Evolutionary conservation across 345 rosid genomes (phyloP), one percentile per base, ranked within the genome.

Genomic region (Euclidium syriacum): DNA sequence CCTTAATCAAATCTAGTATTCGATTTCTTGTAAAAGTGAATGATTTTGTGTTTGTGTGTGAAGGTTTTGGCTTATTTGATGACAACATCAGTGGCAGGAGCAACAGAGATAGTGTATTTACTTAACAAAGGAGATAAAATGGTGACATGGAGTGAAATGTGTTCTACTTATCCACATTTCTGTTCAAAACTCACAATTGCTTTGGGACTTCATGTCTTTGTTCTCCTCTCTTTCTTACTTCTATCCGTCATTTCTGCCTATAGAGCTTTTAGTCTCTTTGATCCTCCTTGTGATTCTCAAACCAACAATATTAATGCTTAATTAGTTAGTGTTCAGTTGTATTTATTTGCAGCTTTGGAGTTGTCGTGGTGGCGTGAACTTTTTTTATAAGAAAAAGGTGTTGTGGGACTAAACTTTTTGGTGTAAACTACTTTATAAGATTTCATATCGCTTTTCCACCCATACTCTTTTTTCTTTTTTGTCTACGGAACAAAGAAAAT

Each of bases 91-190:
- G 86, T 75, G 47, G 87, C 88, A 19, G 96, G 90, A 36, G 85
- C 72, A 17, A 34, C 75, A 44, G 95, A 94, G 73, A 75, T 90
- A 36, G 16, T 90, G 34, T 73, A 79, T 64, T 62, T 90, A 11
- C 85, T 81, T 1, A 80, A 84, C 72, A 80, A 74, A 51, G 97
- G 97, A 7, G 95, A 89, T 55, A 65, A 29, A 35, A 50, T 36
- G 67, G 78, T 92, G 47, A 77, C 96, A 49, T 92, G 96, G 98
- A 92, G 96, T 65, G 90, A 90, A 78, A 78, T 83, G 36, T 84
- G 96, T 74, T 62, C 62, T 64, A 64, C 83, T 4, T 85, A 81
- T 58, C 82, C 84, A 25, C 80, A 77, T 34, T 87, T 79, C 44
- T 90, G 96, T 80, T 51, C 60, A 9, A 80, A 64, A 68, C 77